Conservation (phyloP, 768 basidiomycete genomes). For the Cystoderma amianthinum region DNA sequence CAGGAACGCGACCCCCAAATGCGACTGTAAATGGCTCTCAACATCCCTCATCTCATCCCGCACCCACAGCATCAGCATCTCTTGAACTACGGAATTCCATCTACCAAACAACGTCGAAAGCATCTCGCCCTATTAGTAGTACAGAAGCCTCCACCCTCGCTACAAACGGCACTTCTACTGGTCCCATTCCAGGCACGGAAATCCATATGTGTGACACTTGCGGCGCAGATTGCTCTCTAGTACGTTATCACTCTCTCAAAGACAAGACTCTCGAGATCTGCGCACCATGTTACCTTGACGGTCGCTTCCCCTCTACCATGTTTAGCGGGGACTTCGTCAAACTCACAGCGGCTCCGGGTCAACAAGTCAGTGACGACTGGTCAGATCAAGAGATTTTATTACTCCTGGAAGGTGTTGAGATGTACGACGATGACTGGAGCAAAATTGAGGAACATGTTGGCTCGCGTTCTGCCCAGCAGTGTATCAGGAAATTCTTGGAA, state of each 20-base stretch:
- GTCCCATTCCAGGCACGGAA: conserved; percentile 37
- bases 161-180: conserved; percentile 39
- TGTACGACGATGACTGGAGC: conserved; percentile 98
- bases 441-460: conserved; percentile 90
- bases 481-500: conserved; percentile 91
- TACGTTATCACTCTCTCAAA: conserved; percentile 91
- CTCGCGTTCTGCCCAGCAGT: conserved; percentile 87
- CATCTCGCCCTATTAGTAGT: conserved; percentile 63
- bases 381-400: conserved; percentile 84
- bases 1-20: conserved; percentile 57
- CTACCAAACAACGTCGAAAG: conserved; percentile 82
- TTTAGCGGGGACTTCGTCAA: conserved; percentile 97
- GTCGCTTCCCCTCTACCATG: conserved; percentile 94
- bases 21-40: conserved; percentile 43
- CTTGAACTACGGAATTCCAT: conserved; percentile 85
- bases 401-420: conserved; percentile 93
- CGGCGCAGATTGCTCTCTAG: conserved; percentile 83
- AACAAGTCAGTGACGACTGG: conserved; percentile 62
- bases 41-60: conserved; percentile 20
- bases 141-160: conserved; percentile 63
- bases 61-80: conserved; percentile 45
- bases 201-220: conserved; percentile 87
- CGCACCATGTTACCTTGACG: conserved; percentile 88
- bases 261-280: conserved; percentile 90
- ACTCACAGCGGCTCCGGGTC: conserved; percentile 43